Evolutionary conservation across 2,329 filamentous ascomycete species (phyloP).

Genomic region (Pezicula carpinea): DNA sequence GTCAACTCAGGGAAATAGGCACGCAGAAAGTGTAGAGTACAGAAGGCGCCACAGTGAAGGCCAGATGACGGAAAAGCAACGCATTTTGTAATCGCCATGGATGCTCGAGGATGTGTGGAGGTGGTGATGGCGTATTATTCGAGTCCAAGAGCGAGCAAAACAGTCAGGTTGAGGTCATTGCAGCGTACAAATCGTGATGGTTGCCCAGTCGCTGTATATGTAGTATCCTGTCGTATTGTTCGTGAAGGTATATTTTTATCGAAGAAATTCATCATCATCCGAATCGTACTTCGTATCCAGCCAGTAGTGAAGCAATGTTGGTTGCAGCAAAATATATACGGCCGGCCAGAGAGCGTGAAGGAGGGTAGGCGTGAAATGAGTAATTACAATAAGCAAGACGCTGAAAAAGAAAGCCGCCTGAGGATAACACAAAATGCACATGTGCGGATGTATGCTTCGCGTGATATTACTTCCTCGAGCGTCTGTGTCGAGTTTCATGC

Average conservation of each 20-base stretch:
- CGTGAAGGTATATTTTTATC: conserved; percentile 16
- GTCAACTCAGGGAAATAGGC: no score
- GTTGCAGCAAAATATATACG: conserved; percentile 17
- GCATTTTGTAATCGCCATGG: neutral
- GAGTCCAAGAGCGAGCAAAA: neutral
- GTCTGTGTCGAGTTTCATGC: conserved; percentile 4
- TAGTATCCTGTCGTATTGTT: conserved; percentile 24
- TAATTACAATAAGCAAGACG: conserved; percentile 20
- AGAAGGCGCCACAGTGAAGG: no score
- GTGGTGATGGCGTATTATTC: neutral
- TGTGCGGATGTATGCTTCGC: neutral
- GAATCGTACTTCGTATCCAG: conserved; percentile 2
- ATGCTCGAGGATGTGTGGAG: neutral
- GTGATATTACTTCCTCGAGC: conserved; percentile 3
- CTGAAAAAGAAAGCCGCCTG: conserved; percentile 8
- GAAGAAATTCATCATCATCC: conserved; percentile 15
- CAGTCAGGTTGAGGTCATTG: conserved; percentile 4
- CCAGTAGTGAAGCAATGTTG: neutral
- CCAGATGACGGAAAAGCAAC: no score
- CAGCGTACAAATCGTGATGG: conserved; percentile 28
- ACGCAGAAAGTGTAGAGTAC: no score
- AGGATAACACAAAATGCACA: conserved; percentile 13
- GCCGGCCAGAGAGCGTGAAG: conserved; percentile 11
- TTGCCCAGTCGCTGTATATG: conserved; percentile 30
- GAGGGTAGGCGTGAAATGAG: conserved; percentile 11